These are phyloP conservation scores for Ophiostoma perfectum DNA, from an alignment of 2,329 filamentous ascomycete species.

Conservation along the genomic window DNA sequence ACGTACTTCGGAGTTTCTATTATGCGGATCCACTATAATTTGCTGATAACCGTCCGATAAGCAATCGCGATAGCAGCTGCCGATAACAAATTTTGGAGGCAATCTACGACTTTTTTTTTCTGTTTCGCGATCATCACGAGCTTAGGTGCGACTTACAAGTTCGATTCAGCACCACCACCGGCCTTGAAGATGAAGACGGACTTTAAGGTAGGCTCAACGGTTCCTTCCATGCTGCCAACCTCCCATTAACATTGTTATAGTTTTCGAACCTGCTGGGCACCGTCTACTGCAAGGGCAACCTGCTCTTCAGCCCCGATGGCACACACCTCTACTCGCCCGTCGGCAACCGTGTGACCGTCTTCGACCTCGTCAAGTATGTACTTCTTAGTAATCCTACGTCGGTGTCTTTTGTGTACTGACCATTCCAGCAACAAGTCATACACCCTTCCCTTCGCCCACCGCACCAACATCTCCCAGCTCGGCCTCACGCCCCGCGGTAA, in stretches of 20 bases:
- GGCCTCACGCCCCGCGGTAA: slow-evolving; percentile 88
- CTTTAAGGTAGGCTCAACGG: slow-evolving; percentile 66
- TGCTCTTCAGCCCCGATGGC: slow-evolving; percentile 94
- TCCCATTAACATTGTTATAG: slow-evolving; percentile 41
- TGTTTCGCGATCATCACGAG: slow-evolving; percentile 13
- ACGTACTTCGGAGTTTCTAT: slow-evolving; percentile 16
- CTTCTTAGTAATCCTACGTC: slow-evolving; percentile 20
- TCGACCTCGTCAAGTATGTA: slow-evolving; percentile 86
- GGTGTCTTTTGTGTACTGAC: neutral
- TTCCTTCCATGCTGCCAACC: neutral
- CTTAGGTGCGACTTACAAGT: slow-evolving; percentile 1
- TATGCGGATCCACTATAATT: slow-evolving; percentile 20
- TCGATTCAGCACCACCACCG: slow-evolving; percentile 22
- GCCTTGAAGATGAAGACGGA: slow-evolving; percentile 84
- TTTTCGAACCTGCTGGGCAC: slow-evolving; percentile 98
- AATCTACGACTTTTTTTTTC: slow-evolving; percentile 23
- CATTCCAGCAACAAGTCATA: slow-evolving; percentile 72
- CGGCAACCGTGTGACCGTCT: slow-evolving; percentile 90
- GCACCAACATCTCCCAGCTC: slow-evolving; percentile 84
- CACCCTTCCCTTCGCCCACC: slow-evolving; percentile 84
- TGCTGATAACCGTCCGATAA: slow-evolving; percentile 18
- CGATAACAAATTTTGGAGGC: slow-evolving; percentile 23
- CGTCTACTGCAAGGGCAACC: slow-evolving; percentile 95
- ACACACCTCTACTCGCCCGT: slow-evolving; percentile 93
- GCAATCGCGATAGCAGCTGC: slow-evolving; percentile 18